phyloP scores from a whole-genome alignment of 768 basidiomycete species.

The Hydnomerulius pinastri region DNA sequence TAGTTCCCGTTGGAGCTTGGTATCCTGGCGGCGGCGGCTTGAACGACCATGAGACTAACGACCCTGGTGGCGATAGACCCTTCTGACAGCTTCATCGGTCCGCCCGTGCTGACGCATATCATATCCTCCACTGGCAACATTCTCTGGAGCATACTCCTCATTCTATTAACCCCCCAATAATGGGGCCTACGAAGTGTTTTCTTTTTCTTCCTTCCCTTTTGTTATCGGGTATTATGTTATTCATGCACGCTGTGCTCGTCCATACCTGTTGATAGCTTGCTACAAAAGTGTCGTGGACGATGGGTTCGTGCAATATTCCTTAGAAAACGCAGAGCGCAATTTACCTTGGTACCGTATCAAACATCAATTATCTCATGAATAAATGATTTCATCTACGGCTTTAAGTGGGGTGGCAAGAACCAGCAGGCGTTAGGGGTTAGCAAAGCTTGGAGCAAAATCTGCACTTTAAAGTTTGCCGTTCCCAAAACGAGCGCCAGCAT shows the following conservation, averaged over 20 bases:
- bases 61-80: slow-evolving; percentile 46
- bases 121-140: slow-evolving; percentile 16
- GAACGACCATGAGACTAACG: slow-evolving; percentile 37
- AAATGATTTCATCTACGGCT: slow-evolving; percentile 1
- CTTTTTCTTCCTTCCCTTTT: slow-evolving; percentile 5
- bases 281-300: slow-evolving; percentile 6
- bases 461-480: not conserved
- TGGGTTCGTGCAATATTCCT: slow-evolving; percentile 2
- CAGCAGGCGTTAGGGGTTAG: not conserved
- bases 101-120: slow-evolving; percentile 21
- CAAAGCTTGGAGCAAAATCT: not conserved
- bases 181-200: too few relatives aligned
- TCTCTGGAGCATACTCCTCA: too few relatives aligned
- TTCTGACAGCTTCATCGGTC: slow-evolving; percentile 19
- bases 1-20: slow-evolving; percentile 18
- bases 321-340: slow-evolving; percentile 15
- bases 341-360: not conserved
- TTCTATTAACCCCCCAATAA: slow-evolving; percentile 1
- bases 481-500: too few relatives aligned
- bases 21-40: slow-evolving; percentile 10
- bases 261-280: slow-evolving; percentile 14
- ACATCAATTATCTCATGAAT: not conserved
- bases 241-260: slow-evolving; percentile 3
- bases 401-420: slow-evolving; percentile 1
- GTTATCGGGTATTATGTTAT: slow-evolving; percentile 19